Conservation (phyloP, 2,329 filamentous ascomycete species). For the Fusarium humuli region DNA sequence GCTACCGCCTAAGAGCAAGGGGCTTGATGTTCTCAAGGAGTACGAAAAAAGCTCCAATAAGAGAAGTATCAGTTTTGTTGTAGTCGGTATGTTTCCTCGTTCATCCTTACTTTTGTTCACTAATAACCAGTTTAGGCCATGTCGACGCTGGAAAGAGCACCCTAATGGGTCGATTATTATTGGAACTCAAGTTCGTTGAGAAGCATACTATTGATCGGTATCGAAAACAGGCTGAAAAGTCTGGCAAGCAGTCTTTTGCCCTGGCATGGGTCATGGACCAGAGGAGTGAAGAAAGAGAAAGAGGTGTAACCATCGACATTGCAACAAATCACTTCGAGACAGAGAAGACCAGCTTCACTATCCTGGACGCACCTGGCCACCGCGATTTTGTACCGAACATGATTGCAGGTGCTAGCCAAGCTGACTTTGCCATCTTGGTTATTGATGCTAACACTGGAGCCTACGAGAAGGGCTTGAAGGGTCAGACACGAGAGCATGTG, state of each 20-base stretch:
- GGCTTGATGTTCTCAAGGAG: constrained; percentile 85
- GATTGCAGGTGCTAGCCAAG: constrained; percentile 96
- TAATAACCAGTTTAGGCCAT: constrained; percentile 71
- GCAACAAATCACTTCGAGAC: constrained; percentile 96
- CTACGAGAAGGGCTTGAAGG: constrained; percentile 92
- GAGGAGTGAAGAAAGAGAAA: constrained; percentile 85
- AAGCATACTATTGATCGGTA: constrained; percentile 90
- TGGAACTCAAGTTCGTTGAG: constrained; percentile 89
- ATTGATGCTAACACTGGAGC: constrained; percentile 91
- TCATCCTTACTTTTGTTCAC: neutral
- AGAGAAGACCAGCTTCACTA: constrained; percentile 86
- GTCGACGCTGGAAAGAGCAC: constrained; percentile 99
- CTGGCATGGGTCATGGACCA: constrained; percentile 98
- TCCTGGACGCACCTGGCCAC: constrained; percentile 94
- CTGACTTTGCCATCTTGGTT: constrained; percentile 94
- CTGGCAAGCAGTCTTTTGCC: constrained; percentile 95
- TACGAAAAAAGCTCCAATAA: constrained; percentile 81
- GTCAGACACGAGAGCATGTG: constrained; percentile 94
- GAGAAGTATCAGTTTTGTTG: constrained; percentile 88
- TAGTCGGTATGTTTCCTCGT: constrained; percentile 76
- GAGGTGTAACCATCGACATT: constrained; percentile 96
- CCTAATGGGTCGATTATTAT: constrained; percentile 92
- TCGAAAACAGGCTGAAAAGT: constrained; percentile 86
- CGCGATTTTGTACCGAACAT: constrained; percentile 98
- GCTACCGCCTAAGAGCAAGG: constrained; percentile 75